Evolutionary conservation across 2,329 filamentous ascomycete species (phyloP).

Genomic region (Arachnomyces sp.): DNA sequence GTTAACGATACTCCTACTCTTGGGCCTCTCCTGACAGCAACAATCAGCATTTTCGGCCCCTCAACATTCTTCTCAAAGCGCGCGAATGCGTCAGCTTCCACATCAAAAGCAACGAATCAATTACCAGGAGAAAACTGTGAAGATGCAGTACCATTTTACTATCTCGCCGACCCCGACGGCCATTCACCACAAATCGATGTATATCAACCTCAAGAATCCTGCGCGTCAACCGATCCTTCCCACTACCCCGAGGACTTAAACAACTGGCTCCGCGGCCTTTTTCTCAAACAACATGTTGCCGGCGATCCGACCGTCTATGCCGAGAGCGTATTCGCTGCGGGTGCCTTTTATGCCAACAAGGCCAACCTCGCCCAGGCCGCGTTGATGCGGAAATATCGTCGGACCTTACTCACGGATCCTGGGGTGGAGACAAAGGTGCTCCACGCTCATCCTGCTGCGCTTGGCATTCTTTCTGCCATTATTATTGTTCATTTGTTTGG

Average conservation of each 20-base stretch:
- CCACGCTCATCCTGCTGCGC: background rate
- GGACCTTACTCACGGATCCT: constrained; percentile 1
- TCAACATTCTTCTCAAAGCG: constrained; percentile 4
- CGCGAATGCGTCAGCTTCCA: background rate
- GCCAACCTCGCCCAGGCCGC: constrained; percentile 1
- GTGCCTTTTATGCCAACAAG: constrained; percentile 3
- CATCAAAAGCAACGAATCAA: background rate
- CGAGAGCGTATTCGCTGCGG: background rate
- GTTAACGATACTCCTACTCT: background rate
- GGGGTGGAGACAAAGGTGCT: constrained; percentile 1
- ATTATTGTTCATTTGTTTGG: constrained; percentile 4
- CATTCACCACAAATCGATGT: too few relatives aligned
- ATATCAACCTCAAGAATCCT: background rate
- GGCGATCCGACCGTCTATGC: background rate
- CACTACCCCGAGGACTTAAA: constrained; percentile 1
- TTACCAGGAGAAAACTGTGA: background rate
- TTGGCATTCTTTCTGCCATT: constrained; percentile 8
- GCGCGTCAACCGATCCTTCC: background rate
- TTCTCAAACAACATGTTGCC: background rate
- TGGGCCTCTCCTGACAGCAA: constrained; percentile 5
- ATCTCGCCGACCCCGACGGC: background rate
- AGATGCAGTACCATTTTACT: constrained; percentile 1
- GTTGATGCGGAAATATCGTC: background rate
- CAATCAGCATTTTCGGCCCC: constrained; percentile 6
- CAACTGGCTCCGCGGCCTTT: constrained; percentile 2